Evolutionary conservation across 495 filamentous ascomycete genomes (phyloP), one percentile per base, ranked within the genome.

Genomic region (Bacidia gigantensis): DNA sequence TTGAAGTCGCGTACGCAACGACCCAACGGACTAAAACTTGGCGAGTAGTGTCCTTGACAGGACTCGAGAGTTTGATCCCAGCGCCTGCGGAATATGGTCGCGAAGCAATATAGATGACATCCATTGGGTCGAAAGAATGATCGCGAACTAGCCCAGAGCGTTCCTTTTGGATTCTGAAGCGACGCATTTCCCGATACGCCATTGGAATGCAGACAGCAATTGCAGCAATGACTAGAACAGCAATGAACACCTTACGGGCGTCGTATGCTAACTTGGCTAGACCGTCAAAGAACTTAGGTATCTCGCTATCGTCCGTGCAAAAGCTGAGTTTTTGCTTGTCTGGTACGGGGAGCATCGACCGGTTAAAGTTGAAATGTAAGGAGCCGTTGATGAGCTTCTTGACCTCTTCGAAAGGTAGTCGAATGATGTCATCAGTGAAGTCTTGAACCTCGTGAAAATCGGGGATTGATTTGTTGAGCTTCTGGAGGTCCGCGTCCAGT

Each of bases 41-140:
- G 24, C 77, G 73, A 53, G 81, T 83, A 39, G 73, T 75, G 46
- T 76, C 77, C 52, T 72, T 76, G 66, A 90, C 83, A n/a, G 68
- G 69, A 12, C 72, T 72, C n/a, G 87, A 81, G 12, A 83, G 58
- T 67, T 78, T 82, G 61, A 95, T 77, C 25, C 92, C 92, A 5
- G 73, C 60, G 3, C 74, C 73, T 1, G 84, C 73, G 0, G 86
- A 83, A 54, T 81, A 77, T 3, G 90, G 88, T 2, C 86, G 75
- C 18, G 88, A 93, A 14, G 81, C 79, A 45, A 95, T 84, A 62
- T 95, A 90, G 46, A 95, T 77, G 18, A 90, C 81, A 63, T 97
- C 93, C 75, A 95, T 79, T 1, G 84, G 79, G 57, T 96, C 89
- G 56, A 76, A 72, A 11, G 77, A 74, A 20, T 82, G 67, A 49